Percentiles rank a stretch among this genome's conserved stretches.
These are phyloP conservation scores for Chlorella sp. DNA, from an alignment of 139 green algal genomes.

Conservation along the genomic window DNA sequence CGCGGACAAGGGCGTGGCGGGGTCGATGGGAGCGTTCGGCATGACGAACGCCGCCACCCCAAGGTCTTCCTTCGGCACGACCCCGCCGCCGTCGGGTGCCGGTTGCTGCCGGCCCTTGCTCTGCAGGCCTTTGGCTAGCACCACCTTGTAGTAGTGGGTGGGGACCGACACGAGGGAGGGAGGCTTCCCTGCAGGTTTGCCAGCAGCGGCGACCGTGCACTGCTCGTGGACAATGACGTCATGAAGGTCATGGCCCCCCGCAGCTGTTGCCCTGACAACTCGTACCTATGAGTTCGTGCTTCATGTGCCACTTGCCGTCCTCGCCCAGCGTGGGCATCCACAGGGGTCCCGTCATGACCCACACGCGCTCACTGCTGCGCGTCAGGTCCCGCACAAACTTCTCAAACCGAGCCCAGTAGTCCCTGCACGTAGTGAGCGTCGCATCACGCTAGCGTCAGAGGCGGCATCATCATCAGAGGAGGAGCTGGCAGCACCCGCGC, in stretches of 20 bases:
- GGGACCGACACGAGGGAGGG: conserved; percentile 78
- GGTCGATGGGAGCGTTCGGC: conserved; percentile 72
- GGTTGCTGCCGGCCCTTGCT: neutral
- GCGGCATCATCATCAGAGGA: neutral
- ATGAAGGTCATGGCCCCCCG: too few species aligned
- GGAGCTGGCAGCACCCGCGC: neutral
- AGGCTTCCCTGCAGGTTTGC: conserved; percentile 44
- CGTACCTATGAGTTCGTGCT: conserved; percentile 68
- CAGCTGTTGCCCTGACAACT: too few species aligned
- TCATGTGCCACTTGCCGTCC: conserved; percentile 55
- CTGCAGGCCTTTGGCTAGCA: neutral
- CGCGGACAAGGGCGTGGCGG: conserved; percentile 55
- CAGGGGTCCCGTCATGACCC: conserved; percentile 79
- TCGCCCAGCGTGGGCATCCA: conserved; percentile 39
- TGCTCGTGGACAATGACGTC: neutral
- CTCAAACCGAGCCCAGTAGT: conserved; percentile 96
- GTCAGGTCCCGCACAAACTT: conserved; percentile 67
- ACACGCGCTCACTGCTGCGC: conserved; percentile 51
- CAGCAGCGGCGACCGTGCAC: neutral
- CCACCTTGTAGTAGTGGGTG: conserved; percentile 89
- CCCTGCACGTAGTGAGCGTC: conserved; percentile 31
- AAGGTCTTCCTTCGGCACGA: too few species aligned
- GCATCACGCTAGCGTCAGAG: neutral
- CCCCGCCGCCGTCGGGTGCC: neutral
- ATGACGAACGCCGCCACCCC: conserved; percentile 71